A percentile compares a stretch with the other conserved stretches of the same genome.
Conservation (phyloP, 2,329 filamentous ascomycete species). For the Apiospora phragmitis region DNA sequence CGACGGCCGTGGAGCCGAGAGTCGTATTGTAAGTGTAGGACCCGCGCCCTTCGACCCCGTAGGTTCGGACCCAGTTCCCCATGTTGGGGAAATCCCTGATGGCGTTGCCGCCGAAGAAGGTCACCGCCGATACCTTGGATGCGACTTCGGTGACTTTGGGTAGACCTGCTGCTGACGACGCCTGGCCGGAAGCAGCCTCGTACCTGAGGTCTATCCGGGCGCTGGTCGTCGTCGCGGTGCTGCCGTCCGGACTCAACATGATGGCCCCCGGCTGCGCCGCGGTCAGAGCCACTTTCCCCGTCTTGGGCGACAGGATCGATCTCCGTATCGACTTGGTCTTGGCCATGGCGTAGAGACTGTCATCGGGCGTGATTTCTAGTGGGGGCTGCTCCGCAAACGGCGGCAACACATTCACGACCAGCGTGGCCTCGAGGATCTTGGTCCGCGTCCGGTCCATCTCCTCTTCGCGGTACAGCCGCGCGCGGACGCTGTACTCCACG, state of each 20-base stretch:
- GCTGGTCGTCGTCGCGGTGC: slow-evolving; percentile 40
- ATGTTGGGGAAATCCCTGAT: slow-evolving; percentile 52
- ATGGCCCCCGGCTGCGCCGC: slow-evolving; percentile 48
- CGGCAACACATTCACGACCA: slow-evolving; percentile 55
- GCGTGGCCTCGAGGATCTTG: slow-evolving; percentile 42
- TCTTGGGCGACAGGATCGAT: slow-evolving; percentile 51
- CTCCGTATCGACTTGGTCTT: slow-evolving; percentile 55
- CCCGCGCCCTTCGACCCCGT: slow-evolving; percentile 41
- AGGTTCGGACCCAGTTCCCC: slow-evolving; percentile 41
- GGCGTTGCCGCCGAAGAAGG: slow-evolving; percentile 50
- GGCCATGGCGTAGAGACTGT: slow-evolving; percentile 50
- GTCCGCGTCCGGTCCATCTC: slow-evolving; percentile 23
- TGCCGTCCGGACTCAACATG: slow-evolving; percentile 52
- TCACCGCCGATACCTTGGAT: slow-evolving; percentile 52
- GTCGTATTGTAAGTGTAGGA: slow-evolving; percentile 48
- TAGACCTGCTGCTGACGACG: slow-evolving; percentile 31
- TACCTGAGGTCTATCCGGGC: slow-evolving; percentile 50
- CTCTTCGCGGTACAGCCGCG: slow-evolving; percentile 40
- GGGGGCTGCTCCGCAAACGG: slow-evolving; percentile 50
- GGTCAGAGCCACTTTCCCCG: slow-evolving; percentile 48
- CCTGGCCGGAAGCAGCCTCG: slow-evolving; percentile 41
- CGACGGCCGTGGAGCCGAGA: slow-evolving; percentile 39
- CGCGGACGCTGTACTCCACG: slow-evolving; percentile 54
- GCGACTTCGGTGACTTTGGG: slow-evolving; percentile 50
- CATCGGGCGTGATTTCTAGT: slow-evolving; percentile 46